Conservation (phyloP, 2,329 filamentous ascomycete species). For the Calonectria leucothoes region DNA sequence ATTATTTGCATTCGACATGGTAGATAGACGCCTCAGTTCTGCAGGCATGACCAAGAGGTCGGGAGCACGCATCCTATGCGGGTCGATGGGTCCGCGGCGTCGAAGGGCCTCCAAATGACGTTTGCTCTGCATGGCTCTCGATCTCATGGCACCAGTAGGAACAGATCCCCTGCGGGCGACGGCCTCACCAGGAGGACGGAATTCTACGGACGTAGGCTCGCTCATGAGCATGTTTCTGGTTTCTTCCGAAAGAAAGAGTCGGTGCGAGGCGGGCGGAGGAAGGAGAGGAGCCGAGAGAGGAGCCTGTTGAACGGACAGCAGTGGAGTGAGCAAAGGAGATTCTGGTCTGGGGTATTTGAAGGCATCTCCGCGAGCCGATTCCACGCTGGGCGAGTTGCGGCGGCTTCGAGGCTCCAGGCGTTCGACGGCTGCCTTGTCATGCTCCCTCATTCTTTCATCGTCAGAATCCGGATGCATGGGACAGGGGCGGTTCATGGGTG, state of each 20-base stretch:
- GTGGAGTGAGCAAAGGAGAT: constrained; percentile 21
- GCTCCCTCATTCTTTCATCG: constrained; percentile 29
- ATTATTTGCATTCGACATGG: constrained; percentile 13
- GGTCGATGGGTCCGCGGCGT: constrained; percentile 25
- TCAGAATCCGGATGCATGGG: constrained; percentile 31
- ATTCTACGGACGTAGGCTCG: constrained; percentile 14
- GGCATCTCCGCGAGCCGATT: constrained; percentile 21
- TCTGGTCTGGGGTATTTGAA: constrained; percentile 31
- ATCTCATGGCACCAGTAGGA: constrained; percentile 24
- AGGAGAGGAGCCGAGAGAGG: constrained; percentile 37
- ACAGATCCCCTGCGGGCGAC: constrained; percentile 36
- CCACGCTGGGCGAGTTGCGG: constrained; percentile 16
- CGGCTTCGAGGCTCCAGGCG: constrained; percentile 21
- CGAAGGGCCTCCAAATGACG: constrained; percentile 38
- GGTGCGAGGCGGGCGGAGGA: constrained; percentile 15
- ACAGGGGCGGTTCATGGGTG: constrained; percentile 30
- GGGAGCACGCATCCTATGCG: constrained; percentile 28
- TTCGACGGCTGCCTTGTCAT: constrained; percentile 32
- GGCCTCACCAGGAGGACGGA: neutral
- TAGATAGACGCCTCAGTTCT: constrained; percentile 35
- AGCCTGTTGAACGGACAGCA: constrained; percentile 20
- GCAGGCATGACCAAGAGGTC: constrained; percentile 43
- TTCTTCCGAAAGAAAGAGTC: constrained; percentile 35
- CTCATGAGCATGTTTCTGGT: constrained; percentile 29
- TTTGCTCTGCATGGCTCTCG: constrained; percentile 38